Evolutionary conservation across 2,329 filamentous ascomycete species (phyloP).

Genomic region (Raffaelea deltoideospora): DNA sequence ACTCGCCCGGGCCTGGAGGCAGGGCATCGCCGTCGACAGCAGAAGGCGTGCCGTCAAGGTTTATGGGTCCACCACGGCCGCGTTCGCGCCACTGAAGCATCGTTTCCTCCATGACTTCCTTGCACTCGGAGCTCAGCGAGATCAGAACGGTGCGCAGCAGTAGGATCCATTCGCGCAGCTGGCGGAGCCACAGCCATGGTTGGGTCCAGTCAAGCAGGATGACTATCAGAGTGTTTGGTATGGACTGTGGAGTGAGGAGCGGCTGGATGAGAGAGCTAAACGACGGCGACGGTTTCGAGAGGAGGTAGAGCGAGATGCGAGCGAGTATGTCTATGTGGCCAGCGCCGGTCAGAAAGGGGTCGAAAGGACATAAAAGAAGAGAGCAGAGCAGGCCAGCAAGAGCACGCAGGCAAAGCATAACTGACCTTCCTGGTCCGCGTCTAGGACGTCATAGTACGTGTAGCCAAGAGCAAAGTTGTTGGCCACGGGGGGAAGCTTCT

Average conservation of each 20-base stretch:
- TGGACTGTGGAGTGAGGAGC: constrained; percentile 67
- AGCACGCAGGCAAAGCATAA: constrained; percentile 8
- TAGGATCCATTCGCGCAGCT: constrained; percentile 79
- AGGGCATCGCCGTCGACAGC: constrained; percentile 50
- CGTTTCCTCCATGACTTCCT: constrained; percentile 73
- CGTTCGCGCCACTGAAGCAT: constrained; percentile 69
- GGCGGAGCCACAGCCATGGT: constrained; percentile 82
- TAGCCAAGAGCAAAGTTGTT: constrained; percentile 90
- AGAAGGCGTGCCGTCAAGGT: constrained; percentile 44
- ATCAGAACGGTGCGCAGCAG: constrained; percentile 64
- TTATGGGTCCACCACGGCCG: constrained; percentile 48
- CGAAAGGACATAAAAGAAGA: not conserved
- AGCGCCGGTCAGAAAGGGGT: not conserved
- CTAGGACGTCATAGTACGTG: constrained; percentile 87
- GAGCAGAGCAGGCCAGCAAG: not conserved
- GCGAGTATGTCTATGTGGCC: constrained; percentile 61
- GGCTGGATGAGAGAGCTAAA: constrained; percentile 74
- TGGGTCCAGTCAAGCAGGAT: constrained; percentile 92
- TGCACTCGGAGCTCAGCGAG: constrained; percentile 59
- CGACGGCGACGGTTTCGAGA: constrained; percentile 69
- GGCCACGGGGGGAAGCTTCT: constrained; percentile 60
- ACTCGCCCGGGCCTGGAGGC: constrained; percentile 76
- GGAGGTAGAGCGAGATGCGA: constrained; percentile 74
- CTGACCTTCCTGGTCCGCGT: constrained; percentile 88
- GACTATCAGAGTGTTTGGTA: constrained; percentile 75